phyloP scores from a whole-genome alignment of 768 basidiomycete genomes.

The Amanita polypyramis region DNA sequence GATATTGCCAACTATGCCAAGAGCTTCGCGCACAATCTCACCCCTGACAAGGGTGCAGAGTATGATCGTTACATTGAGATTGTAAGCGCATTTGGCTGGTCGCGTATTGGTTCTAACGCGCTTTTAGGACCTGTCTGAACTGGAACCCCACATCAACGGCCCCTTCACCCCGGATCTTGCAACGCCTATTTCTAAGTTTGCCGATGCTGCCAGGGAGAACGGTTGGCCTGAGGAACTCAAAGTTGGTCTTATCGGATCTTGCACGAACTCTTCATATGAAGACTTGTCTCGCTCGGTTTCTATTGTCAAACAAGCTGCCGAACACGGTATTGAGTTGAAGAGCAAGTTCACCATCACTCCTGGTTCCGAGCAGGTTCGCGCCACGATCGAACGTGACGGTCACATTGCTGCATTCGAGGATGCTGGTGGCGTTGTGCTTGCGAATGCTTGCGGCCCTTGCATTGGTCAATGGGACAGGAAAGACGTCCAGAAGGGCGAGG shows the following conservation, averaged over 20 bases:
- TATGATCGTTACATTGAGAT: constrained; percentile 95
- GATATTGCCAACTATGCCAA: constrained; percentile 86
- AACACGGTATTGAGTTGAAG: constrained; percentile 81
- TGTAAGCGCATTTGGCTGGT: constrained; percentile 28
- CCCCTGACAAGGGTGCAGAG: constrained; percentile 78
- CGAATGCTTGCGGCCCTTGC: constrained; percentile 98
- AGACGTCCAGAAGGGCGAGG: constrained; percentile 94
- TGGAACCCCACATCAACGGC: constrained; percentile 99
- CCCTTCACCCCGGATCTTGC: constrained; percentile 99
- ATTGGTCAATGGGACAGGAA: constrained; percentile 98
- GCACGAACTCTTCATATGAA: constrained; percentile 99
- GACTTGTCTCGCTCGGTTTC: constrained; percentile 98
- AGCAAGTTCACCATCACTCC: constrained; percentile 98
- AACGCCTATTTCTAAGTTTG: constrained; percentile 95
- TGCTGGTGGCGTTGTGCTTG: constrained; percentile 87
- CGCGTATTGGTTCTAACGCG: constrained; percentile 4
- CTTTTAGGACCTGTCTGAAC: constrained; percentile 79
- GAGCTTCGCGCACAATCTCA: constrained; percentile 82
- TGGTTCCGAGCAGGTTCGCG: constrained; percentile 96
- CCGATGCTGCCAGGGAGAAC: constrained; percentile 85
- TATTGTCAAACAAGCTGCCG: constrained; percentile 81
- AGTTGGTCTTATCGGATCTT: constrained; percentile 96
- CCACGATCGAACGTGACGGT: constrained; percentile 95
- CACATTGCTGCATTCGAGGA: constrained; percentile 80
- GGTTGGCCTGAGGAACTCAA: constrained; percentile 95